Evolutionary conservation across 495 filamentous ascomycete species (phyloP).

Genomic region (Recurvomyces mirabilis): DNA sequence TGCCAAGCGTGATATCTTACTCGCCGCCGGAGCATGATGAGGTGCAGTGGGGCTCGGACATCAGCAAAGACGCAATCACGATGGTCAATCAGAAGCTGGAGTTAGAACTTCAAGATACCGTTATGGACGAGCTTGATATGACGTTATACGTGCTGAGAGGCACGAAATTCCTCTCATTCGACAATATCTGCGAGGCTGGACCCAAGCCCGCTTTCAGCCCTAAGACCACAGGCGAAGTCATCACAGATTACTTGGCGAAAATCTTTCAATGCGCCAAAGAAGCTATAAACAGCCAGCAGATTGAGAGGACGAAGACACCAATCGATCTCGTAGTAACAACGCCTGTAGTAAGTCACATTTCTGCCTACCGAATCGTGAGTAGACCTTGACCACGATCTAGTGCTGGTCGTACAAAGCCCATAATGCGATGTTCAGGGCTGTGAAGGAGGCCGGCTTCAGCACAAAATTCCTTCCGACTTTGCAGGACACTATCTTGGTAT

Average conservation of each 20-base stretch:
- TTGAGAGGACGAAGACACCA: neutral
- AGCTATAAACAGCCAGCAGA: neutral
- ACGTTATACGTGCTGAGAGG: neutral
- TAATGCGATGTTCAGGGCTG: neutral
- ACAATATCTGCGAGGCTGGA: too few species aligned
- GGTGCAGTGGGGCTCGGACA: neutral
- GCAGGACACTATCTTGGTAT: neutral
- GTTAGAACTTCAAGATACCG: neutral
- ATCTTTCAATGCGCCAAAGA: neutral
- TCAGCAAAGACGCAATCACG: neutral
- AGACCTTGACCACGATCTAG: neutral
- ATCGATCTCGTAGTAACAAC: neutral
- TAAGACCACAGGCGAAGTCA: neutral
- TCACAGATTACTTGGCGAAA: neutral
- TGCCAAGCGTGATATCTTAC: neutral
- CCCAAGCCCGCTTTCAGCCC: neutral
- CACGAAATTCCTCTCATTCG: neutral
- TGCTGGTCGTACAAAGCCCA: neutral
- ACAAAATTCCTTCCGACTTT: neutral
- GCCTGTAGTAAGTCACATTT: neutral
- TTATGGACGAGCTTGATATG: neutral
- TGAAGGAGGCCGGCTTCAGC: neutral
- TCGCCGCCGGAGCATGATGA: neutral
- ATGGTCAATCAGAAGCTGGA: neutral
- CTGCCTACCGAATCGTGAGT: too few species aligned